Evolutionary conservation across 192 early-diverging fungal genomes (phyloP).

Genomic region (Coemansia sp.): DNA sequence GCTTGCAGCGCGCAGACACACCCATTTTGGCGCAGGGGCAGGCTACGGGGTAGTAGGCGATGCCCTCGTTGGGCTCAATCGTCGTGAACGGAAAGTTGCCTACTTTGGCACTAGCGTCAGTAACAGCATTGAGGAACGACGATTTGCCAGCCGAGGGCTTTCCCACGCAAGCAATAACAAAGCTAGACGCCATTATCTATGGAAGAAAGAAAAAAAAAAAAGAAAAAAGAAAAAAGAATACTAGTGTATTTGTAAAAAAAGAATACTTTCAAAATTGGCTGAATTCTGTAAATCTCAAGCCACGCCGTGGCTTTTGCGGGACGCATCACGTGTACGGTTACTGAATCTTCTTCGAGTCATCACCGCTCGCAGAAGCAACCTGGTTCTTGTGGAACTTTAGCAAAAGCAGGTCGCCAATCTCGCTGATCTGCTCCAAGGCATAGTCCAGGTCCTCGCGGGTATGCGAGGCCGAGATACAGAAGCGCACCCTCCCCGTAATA

Average conservation of each 20-base stretch:
- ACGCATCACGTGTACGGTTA: not conserved
- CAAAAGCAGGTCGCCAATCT: constrained; percentile 70
- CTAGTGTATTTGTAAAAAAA: too few species aligned
- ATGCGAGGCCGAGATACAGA: constrained; percentile 94
- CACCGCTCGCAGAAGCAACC: not conserved
- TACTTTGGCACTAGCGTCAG: constrained; percentile 80
- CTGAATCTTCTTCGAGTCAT: constrained; percentile 4
- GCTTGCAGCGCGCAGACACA: constrained; percentile 59
- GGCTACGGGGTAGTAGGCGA: constrained; percentile 68
- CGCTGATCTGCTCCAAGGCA: constrained; percentile 67
- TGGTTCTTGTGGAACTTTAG: constrained; percentile 58
- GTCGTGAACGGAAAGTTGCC: constrained; percentile 87
- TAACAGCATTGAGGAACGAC: constrained; percentile 77
- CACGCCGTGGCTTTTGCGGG: not conserved
- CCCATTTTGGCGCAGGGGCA: constrained; percentile 66
- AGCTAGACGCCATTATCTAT: constrained; percentile 34
- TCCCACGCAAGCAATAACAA: constrained; percentile 68
- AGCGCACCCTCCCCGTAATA: constrained; percentile 87
- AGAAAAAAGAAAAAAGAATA: not conserved
- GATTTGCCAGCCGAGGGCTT: constrained; percentile 82
- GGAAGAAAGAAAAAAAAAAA: not conserved
- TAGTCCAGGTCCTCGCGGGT: constrained; percentile 87
- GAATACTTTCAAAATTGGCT: not conserved
- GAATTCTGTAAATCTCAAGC: not conserved
- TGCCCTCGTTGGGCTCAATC: constrained; percentile 78